Evolutionary conservation across 768 basidiomycete genomes (phyloP).

Genomic region (Pleurotus djamor): DNA sequence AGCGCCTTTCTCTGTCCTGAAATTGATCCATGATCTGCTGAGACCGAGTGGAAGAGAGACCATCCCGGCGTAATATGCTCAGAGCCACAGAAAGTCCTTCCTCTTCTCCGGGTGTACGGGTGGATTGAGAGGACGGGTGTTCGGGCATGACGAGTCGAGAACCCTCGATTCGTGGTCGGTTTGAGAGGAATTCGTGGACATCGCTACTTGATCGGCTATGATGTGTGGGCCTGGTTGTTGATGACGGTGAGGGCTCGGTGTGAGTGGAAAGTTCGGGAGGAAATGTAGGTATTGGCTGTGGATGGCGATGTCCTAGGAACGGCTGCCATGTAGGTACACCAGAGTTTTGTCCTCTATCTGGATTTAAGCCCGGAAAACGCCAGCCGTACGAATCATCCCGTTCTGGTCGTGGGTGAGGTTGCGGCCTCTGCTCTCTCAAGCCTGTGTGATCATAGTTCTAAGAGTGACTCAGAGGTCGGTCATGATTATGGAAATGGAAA

Average conservation of each 20-base stretch:
- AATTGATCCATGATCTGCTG: slow-evolving; percentile 25
- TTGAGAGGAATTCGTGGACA: slow-evolving; percentile 20
- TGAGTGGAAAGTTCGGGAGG: not conserved
- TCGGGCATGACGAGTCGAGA: slow-evolving; percentile 17
- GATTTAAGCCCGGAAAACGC: slow-evolving; percentile 3
- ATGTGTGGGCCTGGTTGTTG: not conserved
- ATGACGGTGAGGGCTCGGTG: not conserved
- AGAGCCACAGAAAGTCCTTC: slow-evolving; percentile 27
- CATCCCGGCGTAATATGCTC: slow-evolving; percentile 28
- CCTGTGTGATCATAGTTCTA: not conserved
- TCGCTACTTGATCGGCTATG: slow-evolving; percentile 9
- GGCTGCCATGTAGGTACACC: not conserved
- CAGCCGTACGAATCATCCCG: not conserved
- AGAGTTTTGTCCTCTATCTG: not conserved
- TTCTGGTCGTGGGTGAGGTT: not conserved
- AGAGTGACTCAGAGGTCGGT: too few species aligned
- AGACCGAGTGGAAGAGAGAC: slow-evolving; percentile 22
- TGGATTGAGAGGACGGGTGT: not conserved
- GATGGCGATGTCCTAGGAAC: not conserved
- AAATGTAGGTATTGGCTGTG: not conserved
- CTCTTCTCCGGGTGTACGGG: slow-evolving; percentile 10
- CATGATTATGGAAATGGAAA: not conserved
- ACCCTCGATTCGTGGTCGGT: slow-evolving; percentile 23
- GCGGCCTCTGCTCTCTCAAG: not conserved
- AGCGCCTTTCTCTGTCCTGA: slow-evolving; percentile 15